Conservation (phyloP, 345 rosid genomes). For the Hypericum perforatum region DNA sequence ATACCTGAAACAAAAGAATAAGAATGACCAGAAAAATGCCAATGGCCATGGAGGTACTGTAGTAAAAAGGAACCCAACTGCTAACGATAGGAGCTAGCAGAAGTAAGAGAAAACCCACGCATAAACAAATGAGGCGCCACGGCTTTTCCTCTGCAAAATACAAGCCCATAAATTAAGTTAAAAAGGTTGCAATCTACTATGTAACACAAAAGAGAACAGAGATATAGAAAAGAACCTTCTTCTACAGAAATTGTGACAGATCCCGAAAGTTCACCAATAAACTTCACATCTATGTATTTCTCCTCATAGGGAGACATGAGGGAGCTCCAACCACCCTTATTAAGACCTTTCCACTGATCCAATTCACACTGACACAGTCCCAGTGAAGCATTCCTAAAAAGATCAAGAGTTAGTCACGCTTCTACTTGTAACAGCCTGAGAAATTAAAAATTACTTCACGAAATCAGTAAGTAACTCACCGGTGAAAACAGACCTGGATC, state of each 20-base stretch:
- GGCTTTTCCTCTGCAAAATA: conserved; percentile 51
- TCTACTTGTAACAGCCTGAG: not conserved
- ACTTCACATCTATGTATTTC: conserved; percentile 66
- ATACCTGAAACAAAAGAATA: conserved; percentile 80
- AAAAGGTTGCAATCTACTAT: not conserved
- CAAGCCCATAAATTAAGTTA: conserved; percentile 4
- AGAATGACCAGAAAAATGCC: conserved; percentile 77
- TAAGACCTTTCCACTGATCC: conserved; percentile 60
- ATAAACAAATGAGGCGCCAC: conserved; percentile 78
- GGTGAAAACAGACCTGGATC: conserved; percentile 68
- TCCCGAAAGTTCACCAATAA: conserved; percentile 35
- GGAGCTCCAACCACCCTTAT: conserved; percentile 54
- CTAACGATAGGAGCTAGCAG: conserved; percentile 72
- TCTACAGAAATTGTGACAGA: conserved; percentile 35
- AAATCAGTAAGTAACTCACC: conserved; percentile 34
- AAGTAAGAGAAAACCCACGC: conserved; percentile 44
- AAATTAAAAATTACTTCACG: not conserved
- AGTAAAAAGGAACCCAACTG: conserved; percentile 90
- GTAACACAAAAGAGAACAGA: not conserved
- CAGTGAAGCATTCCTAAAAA: conserved; percentile 62
- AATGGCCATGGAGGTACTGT: conserved; percentile 84
- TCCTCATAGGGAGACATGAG: conserved; percentile 69
- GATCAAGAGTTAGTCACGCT: not conserved
- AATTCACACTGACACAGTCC: conserved; percentile 57
- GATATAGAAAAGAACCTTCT: conserved; percentile 39